Conservation (phyloP, 495 filamentous ascomycete genomes). For the Usnea hakonensis region DNA sequence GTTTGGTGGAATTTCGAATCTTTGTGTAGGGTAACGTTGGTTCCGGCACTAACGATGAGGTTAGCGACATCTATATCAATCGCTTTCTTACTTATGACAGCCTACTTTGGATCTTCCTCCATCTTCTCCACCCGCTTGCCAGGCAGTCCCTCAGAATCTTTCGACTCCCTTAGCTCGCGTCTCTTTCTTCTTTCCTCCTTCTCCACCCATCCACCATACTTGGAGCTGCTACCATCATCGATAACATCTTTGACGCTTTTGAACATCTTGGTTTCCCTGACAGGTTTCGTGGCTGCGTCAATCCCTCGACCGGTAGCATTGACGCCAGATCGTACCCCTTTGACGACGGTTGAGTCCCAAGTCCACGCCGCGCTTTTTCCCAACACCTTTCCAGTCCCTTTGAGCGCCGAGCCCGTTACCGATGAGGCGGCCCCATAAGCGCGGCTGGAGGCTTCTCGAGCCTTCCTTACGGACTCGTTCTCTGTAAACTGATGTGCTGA, state of each 20-base stretch:
- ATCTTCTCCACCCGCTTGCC: conserved; percentile 45
- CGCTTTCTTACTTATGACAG: conserved; percentile 12
- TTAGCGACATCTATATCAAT: neutral
- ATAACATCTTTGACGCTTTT: conserved; percentile 93
- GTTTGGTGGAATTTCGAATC: conserved; percentile 93
- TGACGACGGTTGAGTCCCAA: conserved; percentile 90
- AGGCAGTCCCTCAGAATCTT: conserved; percentile 42
- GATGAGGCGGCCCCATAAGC: conserved; percentile 69
- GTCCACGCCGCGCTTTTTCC: conserved; percentile 91
- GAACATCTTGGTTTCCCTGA: conserved; percentile 87
- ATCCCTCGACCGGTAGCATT: conserved; percentile 75
- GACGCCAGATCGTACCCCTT: conserved; percentile 82
- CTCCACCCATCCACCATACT: conserved; percentile 93
- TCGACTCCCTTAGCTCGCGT: conserved; percentile 64
- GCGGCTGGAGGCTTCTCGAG: conserved; percentile 74
- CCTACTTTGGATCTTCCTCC: conserved; percentile 83
- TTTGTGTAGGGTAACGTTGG: conserved; percentile 91
- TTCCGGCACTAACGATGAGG: conserved; percentile 62
- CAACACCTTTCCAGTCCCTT: conserved; percentile 75
- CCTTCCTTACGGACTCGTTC: conserved; percentile 81
- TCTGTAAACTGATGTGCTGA: conserved; percentile 88
- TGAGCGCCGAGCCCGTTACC: conserved; percentile 68
- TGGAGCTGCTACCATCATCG: conserved; percentile 91
- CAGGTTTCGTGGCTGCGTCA: conserved; percentile 87
- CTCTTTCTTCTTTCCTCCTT: conserved; percentile 81